A percentile compares a stretch with the other conserved stretches of the same genome.
Evolutionary conservation across 208 protist genomes (phyloP).

Genomic region (Porcisia deanei): DNA sequence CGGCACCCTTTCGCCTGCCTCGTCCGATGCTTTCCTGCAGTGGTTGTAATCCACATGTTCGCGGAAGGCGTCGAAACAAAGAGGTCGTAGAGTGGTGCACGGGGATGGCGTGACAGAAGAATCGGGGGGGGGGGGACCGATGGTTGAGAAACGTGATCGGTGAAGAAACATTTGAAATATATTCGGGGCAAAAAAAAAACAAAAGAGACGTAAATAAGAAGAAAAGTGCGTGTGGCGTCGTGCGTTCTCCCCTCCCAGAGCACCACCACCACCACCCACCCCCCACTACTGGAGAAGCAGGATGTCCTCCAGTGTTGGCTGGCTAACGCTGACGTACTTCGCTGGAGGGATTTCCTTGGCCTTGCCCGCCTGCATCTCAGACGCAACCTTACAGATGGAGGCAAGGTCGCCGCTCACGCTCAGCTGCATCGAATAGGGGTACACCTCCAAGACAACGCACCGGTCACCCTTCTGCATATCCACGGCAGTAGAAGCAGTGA

Average conservation of each 20-base stretch:
- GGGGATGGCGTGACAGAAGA: too few species aligned
- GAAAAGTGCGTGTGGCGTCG: background rate
- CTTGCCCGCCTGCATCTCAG: conserved; percentile 47
- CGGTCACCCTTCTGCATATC: conserved; percentile 4
- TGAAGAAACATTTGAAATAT: too few species aligned
- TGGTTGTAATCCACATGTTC: too few species aligned
- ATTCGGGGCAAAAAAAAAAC: too few species aligned
- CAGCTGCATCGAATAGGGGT: conserved; percentile 49
- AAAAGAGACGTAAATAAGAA: background rate
- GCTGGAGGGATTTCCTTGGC: conserved; percentile 43
- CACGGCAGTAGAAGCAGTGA: background rate
- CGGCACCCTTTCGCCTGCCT: too few species aligned
- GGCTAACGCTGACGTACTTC: conserved; percentile 61
- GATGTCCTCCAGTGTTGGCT: conserved; percentile 75
- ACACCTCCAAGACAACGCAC: conserved; percentile 51
- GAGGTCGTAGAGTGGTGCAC: too few species aligned
- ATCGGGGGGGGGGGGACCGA: too few species aligned
- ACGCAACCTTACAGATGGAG: conserved; percentile 39
- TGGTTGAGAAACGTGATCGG: too few species aligned
- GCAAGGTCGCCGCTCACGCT: conserved; percentile 39
- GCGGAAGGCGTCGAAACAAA: too few species aligned
- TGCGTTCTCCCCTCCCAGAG: background rate
- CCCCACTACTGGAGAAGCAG: conserved; percentile 41
- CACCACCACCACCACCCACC: too few species aligned
- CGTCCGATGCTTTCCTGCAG: too few species aligned